phyloP scores from a whole-genome alignment of 345 rosid species.

The Euphorbia pulcherrima region DNA sequence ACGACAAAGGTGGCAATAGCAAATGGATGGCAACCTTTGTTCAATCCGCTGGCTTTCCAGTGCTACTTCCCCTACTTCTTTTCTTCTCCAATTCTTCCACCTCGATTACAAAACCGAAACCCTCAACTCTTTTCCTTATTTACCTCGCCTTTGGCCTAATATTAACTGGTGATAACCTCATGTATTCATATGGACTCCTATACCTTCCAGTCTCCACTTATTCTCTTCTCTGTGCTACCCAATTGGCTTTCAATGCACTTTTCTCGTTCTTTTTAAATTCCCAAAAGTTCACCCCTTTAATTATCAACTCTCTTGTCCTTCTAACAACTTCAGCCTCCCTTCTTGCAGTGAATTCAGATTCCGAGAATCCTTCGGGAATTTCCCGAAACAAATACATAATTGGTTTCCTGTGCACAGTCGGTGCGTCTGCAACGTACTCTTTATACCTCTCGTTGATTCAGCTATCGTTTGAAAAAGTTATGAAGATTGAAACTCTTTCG shows the following conservation, averaged over 20 bases:
- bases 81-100: conserved; percentile 23
- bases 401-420: conserved; percentile 45
- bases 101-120: conserved; percentile 13
- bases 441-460: conserved; percentile 44
- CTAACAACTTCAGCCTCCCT: conserved; percentile 51
- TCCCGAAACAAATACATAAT: conserved; percentile 31
- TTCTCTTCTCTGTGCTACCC: conserved; percentile 49
- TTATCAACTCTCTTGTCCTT: conserved; percentile 47
- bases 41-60: conserved; percentile 59
- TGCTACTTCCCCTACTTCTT: conserved; percentile 37
- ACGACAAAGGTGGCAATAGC: conserved; percentile 57
- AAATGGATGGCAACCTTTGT: conserved; percentile 65
- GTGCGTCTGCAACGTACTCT: conserved; percentile 46
- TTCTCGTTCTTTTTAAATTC: conserved; percentile 49
- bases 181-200: conserved; percentile 52
- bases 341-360: conserved; percentile 42
- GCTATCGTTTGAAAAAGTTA: conserved; percentile 42
- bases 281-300: conserved; percentile 45
- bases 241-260: conserved; percentile 51
- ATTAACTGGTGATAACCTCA: conserved; percentile 43
- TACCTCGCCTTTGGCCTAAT: conserved; percentile 39
- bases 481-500: conserved; percentile 37
- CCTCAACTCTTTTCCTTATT: conserved; percentile 25
- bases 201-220: conserved; percentile 59
- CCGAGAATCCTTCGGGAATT: conserved; percentile 23